Conservation (phyloP, 257 asterid species). For the Petunia axillaris region DNA sequence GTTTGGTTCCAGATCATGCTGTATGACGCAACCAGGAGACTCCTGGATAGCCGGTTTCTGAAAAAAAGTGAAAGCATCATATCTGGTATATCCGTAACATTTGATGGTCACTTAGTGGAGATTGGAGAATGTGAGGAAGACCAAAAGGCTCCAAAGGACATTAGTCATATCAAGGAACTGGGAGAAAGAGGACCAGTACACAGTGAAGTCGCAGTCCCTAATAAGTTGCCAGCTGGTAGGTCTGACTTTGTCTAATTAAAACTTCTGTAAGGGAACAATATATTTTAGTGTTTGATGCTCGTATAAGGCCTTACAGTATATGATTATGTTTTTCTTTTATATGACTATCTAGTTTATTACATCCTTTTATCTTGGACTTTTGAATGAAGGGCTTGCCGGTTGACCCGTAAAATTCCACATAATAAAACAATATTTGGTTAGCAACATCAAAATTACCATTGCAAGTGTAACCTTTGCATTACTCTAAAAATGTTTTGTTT, state of each 20-base stretch:
- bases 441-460: too few relatives aligned
- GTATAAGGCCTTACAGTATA: constrained; percentile 7
- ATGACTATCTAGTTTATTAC: not conserved
- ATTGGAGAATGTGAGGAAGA: constrained; percentile 62
- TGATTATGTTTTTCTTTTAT: not conserved
- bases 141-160: constrained; percentile 44
- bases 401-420: not conserved
- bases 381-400: not conserved
- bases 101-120: constrained; percentile 74
- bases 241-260: constrained; percentile 29
- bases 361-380: constrained; percentile 4
- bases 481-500: too few relatives aligned
- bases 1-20: constrained; percentile 60
- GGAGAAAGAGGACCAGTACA: constrained; percentile 36
- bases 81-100: constrained; percentile 62
- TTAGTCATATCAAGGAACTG: constrained; percentile 28
- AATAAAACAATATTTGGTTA: not conserved
- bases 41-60: constrained; percentile 66
- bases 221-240: constrained; percentile 49
- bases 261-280: constrained; percentile 26
- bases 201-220: constrained; percentile 31
- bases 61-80: constrained; percentile 59
- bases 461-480: too few relatives aligned
- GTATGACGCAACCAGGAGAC: constrained; percentile 66
- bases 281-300: constrained; percentile 22